These are phyloP conservation scores for Uromyces viciae-fabae DNA, from an alignment of 1,284 basidiomycete species.

Conservation along the genomic window DNA sequence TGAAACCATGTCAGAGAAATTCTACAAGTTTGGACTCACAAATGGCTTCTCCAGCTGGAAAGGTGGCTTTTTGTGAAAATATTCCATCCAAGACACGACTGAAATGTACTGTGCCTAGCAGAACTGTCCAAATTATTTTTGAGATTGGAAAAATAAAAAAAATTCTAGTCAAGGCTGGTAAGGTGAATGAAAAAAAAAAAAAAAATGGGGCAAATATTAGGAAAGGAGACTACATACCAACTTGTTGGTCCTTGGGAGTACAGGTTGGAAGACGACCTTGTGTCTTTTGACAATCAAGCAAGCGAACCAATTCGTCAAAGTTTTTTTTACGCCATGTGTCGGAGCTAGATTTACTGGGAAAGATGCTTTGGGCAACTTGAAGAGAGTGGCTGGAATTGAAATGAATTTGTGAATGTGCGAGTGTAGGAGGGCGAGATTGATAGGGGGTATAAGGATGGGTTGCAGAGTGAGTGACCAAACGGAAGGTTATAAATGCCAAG, in stretches of 20 bases:
- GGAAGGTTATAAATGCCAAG: no score
- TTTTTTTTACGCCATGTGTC: conserved; percentile 3
- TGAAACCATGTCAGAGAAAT: no score
- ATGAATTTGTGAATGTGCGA: background rate
- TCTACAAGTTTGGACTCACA: background rate
- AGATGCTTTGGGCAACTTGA: background rate
- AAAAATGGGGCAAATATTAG: no score
- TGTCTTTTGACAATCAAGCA: background rate
- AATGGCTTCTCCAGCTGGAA: conserved; percentile 41
- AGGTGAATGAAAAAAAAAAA: background rate
- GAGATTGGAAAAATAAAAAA: background rate
- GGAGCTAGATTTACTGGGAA: background rate
- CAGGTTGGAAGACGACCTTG: background rate
- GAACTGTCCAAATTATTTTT: background rate
- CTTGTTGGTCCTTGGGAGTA: background rate
- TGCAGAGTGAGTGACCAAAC: background rate
- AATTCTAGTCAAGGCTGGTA: background rate
- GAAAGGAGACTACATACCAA: background rate
- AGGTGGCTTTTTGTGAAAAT: conserved; percentile 15
- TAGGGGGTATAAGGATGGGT: no score
- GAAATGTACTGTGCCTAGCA: conserved; percentile 35
- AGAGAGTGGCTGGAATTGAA: background rate
- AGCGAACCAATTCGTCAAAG: background rate
- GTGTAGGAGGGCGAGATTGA: background rate
- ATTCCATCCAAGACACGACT: conserved; percentile 20